Conservation (phyloP, 371 early-diverging fungal genomes). For the Mucor racemosus region DNA sequence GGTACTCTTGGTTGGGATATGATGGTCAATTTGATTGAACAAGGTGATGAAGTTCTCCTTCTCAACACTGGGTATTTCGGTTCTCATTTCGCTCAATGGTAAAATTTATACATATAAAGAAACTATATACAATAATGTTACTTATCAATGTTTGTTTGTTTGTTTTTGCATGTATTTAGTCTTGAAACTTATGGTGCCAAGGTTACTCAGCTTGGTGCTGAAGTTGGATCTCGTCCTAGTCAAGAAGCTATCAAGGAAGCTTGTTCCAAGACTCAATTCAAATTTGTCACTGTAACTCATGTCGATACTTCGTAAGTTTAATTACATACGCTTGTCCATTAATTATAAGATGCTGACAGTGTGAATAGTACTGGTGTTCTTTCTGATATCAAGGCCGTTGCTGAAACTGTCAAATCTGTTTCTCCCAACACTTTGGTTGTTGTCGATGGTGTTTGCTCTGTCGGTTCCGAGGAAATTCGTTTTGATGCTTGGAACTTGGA, state of each 20-base stretch:
- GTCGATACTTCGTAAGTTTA: conserved; percentile 87
- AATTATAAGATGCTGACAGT: not conserved
- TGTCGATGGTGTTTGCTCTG: conserved; percentile 95
- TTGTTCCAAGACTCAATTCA: conserved; percentile 65
- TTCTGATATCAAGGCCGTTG: conserved; percentile 79
- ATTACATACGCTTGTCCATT: not conserved
- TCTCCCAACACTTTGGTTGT: conserved; percentile 90
- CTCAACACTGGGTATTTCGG: conserved; percentile 94
- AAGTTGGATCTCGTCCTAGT: conserved; percentile 69
- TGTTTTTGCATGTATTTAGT: conserved; percentile 35
- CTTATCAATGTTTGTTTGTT: not conserved
- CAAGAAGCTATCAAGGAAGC: conserved; percentile 61
- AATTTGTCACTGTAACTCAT: conserved; percentile 90
- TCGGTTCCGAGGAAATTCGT: conserved; percentile 89
- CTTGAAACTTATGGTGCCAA: conserved; percentile 89
- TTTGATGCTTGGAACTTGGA: conserved; percentile 94
- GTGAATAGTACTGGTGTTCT: conserved; percentile 78
- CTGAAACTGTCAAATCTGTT: conserved; percentile 70
- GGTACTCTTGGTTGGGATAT: conserved; percentile 96
- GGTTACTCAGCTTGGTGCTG: conserved; percentile 74
- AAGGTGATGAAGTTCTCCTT: conserved; percentile 87
- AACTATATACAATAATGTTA: not conserved
- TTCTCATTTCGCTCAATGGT: conserved; percentile 93
- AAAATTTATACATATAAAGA: conserved; percentile 17
- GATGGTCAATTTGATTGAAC: conserved; percentile 88